Conservation (phyloP, 805 yeast genomes). For the Candida nitratophila region DNA sequence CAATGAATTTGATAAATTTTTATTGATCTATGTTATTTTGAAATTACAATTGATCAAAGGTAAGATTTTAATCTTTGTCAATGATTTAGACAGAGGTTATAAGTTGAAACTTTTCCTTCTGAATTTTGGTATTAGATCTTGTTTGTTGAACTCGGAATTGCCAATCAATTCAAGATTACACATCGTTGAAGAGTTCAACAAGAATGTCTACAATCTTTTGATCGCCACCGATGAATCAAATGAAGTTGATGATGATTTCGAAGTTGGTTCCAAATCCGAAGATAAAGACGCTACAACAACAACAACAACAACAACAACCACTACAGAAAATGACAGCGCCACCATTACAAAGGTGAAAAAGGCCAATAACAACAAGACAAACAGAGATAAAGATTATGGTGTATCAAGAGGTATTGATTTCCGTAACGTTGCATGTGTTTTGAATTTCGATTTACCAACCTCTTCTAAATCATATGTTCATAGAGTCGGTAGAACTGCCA, state of each 20-base stretch:
- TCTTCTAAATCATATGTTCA: conserved; percentile 87
- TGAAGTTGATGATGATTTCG: conserved; percentile 46
- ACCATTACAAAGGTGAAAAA: no score
- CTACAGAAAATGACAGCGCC: not conserved
- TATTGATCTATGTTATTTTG: conserved; percentile 85
- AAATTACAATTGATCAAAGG: conserved; percentile 86
- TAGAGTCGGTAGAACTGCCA: conserved; percentile 94
- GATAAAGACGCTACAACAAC: conserved; percentile 15
- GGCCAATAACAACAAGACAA: conserved; percentile 5
- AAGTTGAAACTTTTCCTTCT: conserved; percentile 84
- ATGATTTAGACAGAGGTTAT: conserved; percentile 92
- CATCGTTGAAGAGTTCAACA: conserved; percentile 92
- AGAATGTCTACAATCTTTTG: conserved; percentile 74
- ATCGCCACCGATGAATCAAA: conserved; percentile 93
- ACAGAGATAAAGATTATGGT: conserved; percentile 64
- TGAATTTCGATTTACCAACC: conserved; percentile 90
- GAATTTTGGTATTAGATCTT: conserved; percentile 87
- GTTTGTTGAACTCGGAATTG: conserved; percentile 85
- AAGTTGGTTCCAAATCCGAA: conserved; percentile 33
- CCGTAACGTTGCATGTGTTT: conserved; percentile 90
- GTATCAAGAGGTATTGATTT: conserved; percentile 97
- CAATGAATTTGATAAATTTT: conserved; percentile 84
- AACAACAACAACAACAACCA: conserved; percentile 5
- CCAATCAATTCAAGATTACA: conserved; percentile 92
- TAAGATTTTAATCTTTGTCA: conserved; percentile 84